These are phyloP conservation scores for Ganoderma sinense DNA, from an alignment of 1,284 basidiomycete genomes.

Conservation along the genomic window DNA sequence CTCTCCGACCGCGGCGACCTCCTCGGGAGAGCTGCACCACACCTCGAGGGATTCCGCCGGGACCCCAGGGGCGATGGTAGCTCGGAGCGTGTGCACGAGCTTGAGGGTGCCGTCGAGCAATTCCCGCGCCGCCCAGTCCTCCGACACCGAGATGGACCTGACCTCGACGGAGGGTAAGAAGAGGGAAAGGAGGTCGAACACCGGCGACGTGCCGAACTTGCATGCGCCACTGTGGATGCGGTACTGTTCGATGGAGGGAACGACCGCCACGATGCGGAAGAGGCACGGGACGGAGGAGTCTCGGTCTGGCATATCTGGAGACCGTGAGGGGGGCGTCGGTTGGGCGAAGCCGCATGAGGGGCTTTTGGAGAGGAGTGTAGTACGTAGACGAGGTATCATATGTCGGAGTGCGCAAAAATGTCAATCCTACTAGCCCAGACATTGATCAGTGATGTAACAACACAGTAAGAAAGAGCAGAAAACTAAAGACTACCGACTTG, in stretches of 20 bases:
- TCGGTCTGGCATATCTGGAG: not conserved
- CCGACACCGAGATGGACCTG: not conserved
- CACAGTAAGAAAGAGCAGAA: too few species aligned
- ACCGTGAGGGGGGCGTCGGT: too few species aligned
- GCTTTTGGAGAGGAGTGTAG: too few species aligned
- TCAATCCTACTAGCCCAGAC: too few species aligned
- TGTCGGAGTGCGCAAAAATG: too few species aligned
- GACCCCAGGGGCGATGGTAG: not conserved
- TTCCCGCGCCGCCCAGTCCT: not conserved
- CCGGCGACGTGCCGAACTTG: not conserved
- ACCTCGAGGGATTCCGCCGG: not conserved
- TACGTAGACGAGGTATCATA: too few species aligned
- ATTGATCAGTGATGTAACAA: too few species aligned
- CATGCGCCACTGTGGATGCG: not conserved
- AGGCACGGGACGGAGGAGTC: not conserved
- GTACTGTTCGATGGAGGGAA: not conserved
- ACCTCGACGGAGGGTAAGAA: not conserved
- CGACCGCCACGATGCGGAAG: not conserved
- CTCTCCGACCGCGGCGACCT: not conserved
- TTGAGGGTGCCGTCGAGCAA: not conserved
- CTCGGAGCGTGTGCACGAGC: not conserved
- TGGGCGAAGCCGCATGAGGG: too few species aligned
- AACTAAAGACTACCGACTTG: too few species aligned
- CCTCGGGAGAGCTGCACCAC: not conserved
- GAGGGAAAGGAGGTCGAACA: not conserved